These are phyloP conservation scores for Casuarina equisetifolia DNA, from an alignment of 306 rosid species.

Conservation along the genomic window DNA sequence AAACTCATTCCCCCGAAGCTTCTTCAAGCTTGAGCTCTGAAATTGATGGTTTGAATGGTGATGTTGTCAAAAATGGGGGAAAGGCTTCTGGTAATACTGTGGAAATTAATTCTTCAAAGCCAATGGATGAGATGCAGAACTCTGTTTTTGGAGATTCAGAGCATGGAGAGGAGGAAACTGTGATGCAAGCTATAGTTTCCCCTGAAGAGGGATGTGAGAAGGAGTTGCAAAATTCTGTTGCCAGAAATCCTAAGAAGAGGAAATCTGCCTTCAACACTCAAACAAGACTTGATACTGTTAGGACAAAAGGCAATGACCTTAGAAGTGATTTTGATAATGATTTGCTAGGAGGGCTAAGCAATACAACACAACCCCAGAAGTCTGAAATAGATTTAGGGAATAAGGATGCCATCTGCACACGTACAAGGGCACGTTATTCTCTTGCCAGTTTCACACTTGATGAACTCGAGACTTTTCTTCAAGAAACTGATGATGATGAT, in stretches of 20 bases:
- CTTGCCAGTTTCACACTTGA: constrained; percentile 86
- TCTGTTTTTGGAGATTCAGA: constrained; percentile 40
- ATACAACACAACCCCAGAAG: constrained; percentile 29
- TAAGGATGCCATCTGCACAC: constrained; percentile 85
- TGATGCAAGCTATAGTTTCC: constrained; percentile 40
- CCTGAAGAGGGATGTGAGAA: constrained; percentile 28
- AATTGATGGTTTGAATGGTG: constrained; percentile 66
- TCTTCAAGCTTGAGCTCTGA: constrained; percentile 90
- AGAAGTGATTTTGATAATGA: constrained; percentile 30
- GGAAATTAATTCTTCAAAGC: constrained; percentile 32
- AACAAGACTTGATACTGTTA: constrained; percentile 36
- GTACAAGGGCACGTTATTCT: constrained; percentile 94
- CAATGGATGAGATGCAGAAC: constrained; percentile 22
- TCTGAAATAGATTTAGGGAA: constrained; percentile 49
- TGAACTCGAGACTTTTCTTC: constrained; percentile 94
- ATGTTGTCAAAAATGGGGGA: constrained; percentile 40
- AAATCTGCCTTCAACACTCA: constrained; percentile 35
- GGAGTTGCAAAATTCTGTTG: constrained; percentile 31
- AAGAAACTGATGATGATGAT: constrained; percentile 94
- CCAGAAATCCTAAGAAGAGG: constrained; percentile 24
- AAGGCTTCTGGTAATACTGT: constrained; percentile 10
- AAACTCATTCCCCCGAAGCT: constrained; percentile 69
- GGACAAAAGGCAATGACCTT: constrained; percentile 37
- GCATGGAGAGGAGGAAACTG: constrained; percentile 62
- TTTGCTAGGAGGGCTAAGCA: constrained; percentile 39